A percentile compares a stretch with the other conserved stretches of the same genome.
Evolutionary conservation across 805 yeast species (phyloP).

Genomic region (Candida ulmi): DNA sequence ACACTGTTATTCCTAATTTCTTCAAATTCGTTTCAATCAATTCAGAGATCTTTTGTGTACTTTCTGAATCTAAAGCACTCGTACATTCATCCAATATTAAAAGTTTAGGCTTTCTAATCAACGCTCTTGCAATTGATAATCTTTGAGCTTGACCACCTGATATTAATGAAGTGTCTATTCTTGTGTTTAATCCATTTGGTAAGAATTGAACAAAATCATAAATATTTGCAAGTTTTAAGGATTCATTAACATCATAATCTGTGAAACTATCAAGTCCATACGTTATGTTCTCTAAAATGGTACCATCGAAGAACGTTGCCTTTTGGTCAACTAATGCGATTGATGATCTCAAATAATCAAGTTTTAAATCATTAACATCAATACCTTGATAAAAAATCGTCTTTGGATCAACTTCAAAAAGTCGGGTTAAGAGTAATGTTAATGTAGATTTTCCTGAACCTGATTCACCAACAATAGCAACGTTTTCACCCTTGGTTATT

Average conservation of each 20-base stretch:
- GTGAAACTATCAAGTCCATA: conserved; percentile 45
- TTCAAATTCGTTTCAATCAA: conserved; percentile 36
- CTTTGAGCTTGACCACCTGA: conserved; percentile 94
- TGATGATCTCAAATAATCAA: conserved; percentile 41
- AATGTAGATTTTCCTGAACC: conserved; percentile 93
- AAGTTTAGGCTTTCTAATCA: conserved; percentile 58
- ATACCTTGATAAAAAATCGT: conserved; percentile 38
- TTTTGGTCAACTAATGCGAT: conserved; percentile 74
- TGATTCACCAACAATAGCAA: conserved; percentile 78
- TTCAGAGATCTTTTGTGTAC: conserved; percentile 42
- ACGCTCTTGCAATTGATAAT: conserved; percentile 76
- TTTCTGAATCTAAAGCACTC: conserved; percentile 72
- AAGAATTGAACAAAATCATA: conserved; percentile 47
- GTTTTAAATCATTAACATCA: conserved; percentile 42
- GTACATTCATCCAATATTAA: conserved; percentile 82
- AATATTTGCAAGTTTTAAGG: conserved; percentile 43
- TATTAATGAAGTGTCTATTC: conserved; percentile 45
- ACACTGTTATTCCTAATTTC: conserved; percentile 36
- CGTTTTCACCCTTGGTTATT: conserved; percentile 40
- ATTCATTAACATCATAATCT: conserved; percentile 32
- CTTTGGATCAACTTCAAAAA: conserved; percentile 39
- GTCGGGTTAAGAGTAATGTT: conserved; percentile 45
- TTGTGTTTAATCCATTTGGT: conserved; percentile 55
- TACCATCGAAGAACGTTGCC: conserved; percentile 66
- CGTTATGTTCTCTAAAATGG: conserved; percentile 62